phyloP scores from a whole-genome alignment of 768 basidiomycete species.

The Coprinellus micaceus region DNA sequence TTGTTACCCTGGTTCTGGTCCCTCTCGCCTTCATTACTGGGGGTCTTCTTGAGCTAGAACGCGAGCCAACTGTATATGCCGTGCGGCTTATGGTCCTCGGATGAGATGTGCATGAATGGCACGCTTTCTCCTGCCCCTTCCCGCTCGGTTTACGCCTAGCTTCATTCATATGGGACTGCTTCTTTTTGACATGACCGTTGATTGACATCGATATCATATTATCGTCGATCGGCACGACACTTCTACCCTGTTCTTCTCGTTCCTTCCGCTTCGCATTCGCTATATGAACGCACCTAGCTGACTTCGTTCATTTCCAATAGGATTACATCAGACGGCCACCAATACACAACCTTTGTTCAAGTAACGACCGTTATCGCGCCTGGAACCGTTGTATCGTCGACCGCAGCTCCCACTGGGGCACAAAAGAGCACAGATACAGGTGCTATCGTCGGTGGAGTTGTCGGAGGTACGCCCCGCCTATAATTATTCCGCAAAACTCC shows the following conservation, averaged over 20 bases:
- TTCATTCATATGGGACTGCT: too few species aligned
- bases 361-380: slow-evolving; percentile 25
- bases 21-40: too few species aligned
- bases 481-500: neutral
- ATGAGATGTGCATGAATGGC: too few species aligned
- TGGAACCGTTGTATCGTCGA: slow-evolving; percentile 18
- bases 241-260: too few species aligned
- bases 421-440: slow-evolving; percentile 25
- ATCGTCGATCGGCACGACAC: neutral
- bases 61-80: too few species aligned
- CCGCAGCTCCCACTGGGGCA: neutral
- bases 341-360: slow-evolving; percentile 23
- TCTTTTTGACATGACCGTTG: too few species aligned
- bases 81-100: too few species aligned
- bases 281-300: too few species aligned
- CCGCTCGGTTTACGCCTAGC: too few species aligned
- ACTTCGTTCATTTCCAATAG: neutral
- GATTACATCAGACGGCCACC: slow-evolving; percentile 24
- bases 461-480: slow-evolving; percentile 36
- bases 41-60: too few species aligned
- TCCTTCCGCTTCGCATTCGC: too few species aligned
- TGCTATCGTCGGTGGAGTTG: slow-evolving; percentile 49
- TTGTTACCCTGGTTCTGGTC: neutral
- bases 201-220: too few species aligned
- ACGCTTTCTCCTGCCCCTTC: neutral